Evolutionary conservation across 495 filamentous ascomycete genomes (phyloP).

Genomic region (Aspergillus mulundensis): DNA sequence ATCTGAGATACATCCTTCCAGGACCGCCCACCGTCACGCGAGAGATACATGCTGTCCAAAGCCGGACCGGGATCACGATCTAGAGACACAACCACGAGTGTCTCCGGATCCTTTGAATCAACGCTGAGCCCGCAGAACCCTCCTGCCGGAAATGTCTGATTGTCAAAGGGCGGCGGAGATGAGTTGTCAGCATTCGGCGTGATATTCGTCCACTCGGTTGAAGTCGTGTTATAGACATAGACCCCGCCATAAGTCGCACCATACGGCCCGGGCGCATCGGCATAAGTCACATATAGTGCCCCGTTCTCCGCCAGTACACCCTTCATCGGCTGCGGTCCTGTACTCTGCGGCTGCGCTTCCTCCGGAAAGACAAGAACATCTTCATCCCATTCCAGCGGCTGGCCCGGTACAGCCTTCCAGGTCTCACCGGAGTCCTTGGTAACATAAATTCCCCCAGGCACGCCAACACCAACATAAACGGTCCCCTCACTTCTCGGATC

Average conservation of each 20-base stretch:
- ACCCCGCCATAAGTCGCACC: constrained; percentile 13
- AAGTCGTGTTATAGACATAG: constrained; percentile 13
- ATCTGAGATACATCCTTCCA: constrained; percentile 20
- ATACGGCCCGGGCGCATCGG: constrained; percentile 16
- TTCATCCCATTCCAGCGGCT: constrained; percentile 15
- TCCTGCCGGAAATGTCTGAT: constrained; percentile 13
- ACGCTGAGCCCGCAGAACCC: constrained; percentile 19
- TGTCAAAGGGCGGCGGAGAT: constrained; percentile 12
- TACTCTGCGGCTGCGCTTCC: constrained; percentile 15
- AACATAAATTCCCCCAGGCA: constrained; percentile 12
- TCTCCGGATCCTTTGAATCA: constrained; percentile 14
- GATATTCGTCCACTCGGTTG: constrained; percentile 15
- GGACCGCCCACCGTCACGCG: constrained; percentile 15
- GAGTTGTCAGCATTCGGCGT: constrained; percentile 14
- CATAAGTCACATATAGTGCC: constrained; percentile 17
- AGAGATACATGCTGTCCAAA: constrained; percentile 18
- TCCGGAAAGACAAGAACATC: constrained; percentile 11
- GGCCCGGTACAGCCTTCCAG: constrained; percentile 15
- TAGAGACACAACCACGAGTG: constrained; percentile 11
- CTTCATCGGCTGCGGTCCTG: constrained; percentile 19
- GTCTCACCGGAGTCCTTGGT: constrained; percentile 14
- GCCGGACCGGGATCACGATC: constrained; percentile 18
- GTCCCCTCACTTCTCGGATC: constrained; percentile 10
- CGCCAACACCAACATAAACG: constrained; percentile 16
- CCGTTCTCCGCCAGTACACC: constrained; percentile 15